Evolutionary conservation across 2,329 filamentous ascomycete species (phyloP), one percentile per base, ranked within the genome.

Genomic region (Hansfordia pulvinata): DNA sequence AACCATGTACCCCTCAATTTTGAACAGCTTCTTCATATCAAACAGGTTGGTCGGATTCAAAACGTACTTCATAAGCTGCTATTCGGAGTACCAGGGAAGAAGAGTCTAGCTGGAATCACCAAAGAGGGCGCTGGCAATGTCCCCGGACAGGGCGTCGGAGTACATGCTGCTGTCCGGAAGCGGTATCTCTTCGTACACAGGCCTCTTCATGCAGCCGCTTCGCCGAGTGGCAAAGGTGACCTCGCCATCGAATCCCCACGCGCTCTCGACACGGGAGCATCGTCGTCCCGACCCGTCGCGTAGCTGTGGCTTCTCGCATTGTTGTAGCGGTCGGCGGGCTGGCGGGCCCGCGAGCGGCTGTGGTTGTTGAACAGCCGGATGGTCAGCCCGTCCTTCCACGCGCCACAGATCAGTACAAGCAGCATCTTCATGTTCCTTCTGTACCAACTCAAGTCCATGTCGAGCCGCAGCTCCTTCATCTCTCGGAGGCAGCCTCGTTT

Each of bases 171-270:
- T n/a, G n/a, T n/a, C n/a, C n/a, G n/a, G n/a, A n/a, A n/a, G n/a
- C n/a, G 20, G 20, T 25, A 26, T 20, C 32, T 25, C 15, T 10
- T 13, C 13, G 14, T 31, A 28, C 11, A 24, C 8, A 11, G 29
- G 30, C 15, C 17, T 27, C 20, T 25, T n/a, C 30, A 34, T 31
- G 19, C 29, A 30, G 4, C 31, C 28, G 14, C 24, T 28, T n/a
- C 20, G 21, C 12, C 31, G 28, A 16, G 8, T 12, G 10, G 28
- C 21, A 28, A 28, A 33, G 7, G 18, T 2, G 3, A 27, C 21
- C 10, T 33, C 28, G 4, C 19, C 21, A 14, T 30, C 23, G 13
- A 30, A 30, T 12, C 31, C 31, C 31, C 31, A 33, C 12, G 8
- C 8, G 18, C 22, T 25, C 26, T 33, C 31, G n/a, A 11, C 10